A percentile compares a stretch with the other conserved stretches of the same genome.
Evolutionary conservation across 768 basidiomycete genomes (phyloP).

Genomic region (Tulasnella sp.): DNA sequence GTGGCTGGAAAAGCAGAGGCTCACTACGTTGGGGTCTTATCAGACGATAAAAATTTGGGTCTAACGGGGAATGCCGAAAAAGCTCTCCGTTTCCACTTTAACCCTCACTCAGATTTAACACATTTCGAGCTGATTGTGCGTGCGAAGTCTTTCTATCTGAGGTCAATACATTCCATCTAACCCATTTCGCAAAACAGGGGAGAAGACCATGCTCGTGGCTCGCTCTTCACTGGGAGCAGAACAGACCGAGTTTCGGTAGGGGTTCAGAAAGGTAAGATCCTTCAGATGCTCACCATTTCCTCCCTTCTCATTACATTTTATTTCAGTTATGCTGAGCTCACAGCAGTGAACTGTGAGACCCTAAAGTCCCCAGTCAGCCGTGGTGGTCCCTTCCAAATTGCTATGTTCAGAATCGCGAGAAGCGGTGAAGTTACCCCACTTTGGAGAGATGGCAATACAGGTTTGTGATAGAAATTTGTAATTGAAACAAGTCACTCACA

Average conservation of each 20-base stretch:
- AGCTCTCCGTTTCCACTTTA: neutral
- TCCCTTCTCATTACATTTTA: neutral
- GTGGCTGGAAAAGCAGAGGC: neutral
- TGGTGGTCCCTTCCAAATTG: neutral
- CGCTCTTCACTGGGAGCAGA: neutral
- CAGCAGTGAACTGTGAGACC: neutral
- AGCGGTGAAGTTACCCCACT: neutral
- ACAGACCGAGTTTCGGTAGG: neutral
- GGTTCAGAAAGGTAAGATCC: neutral
- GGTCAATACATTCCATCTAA: neutral
- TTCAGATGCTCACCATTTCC: neutral
- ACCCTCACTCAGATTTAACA: neutral
- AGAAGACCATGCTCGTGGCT: neutral
- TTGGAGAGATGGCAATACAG: neutral
- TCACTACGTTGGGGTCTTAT: neutral
- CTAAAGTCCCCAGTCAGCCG: neutral
- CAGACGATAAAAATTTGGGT: neutral
- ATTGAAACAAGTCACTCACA: no score
- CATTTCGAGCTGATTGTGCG: neutral
- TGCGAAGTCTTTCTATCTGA: neutral
- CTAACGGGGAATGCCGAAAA: neutral
- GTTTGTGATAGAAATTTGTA: neutral
- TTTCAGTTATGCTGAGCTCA: neutral
- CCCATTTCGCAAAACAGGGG: neutral
- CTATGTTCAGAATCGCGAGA: neutral